These are phyloP conservation scores for Globisporangium paddicum DNA, from an alignment of 352 stramenopile genomes.

Conservation along the genomic window DNA sequence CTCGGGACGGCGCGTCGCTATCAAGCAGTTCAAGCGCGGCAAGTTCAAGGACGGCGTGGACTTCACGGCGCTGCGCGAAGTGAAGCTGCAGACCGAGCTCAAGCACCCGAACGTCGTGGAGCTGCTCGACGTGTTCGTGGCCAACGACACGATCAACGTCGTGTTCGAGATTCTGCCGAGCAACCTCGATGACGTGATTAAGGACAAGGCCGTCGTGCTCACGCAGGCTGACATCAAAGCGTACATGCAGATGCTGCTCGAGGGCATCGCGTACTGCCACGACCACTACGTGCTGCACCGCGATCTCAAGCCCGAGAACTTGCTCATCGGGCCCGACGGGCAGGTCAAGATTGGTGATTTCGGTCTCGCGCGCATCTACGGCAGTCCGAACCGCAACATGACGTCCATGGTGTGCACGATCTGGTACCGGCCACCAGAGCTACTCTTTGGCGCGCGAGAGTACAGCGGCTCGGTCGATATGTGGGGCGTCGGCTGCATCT, in stretches of 20 bases:
- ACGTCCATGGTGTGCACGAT: conserved; percentile 88
- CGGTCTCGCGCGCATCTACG: conserved; percentile 80
- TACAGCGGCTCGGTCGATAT: conserved; percentile 87
- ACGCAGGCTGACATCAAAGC: conserved; percentile 82
- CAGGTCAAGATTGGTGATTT: conserved; percentile 88
- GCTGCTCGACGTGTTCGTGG: conserved; percentile 84
- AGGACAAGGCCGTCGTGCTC: conserved; percentile 84
- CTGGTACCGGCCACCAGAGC: conserved; percentile 85
- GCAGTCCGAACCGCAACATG: conserved; percentile 84
- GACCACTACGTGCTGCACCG: conserved; percentile 80
- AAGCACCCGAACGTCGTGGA: conserved; percentile 84
- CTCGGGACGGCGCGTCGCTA: conserved; percentile 63
- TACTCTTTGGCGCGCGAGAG: conserved; percentile 80
- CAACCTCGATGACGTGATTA: conserved; percentile 87
- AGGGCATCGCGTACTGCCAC: conserved; percentile 76
- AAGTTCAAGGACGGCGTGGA: conserved; percentile 89
- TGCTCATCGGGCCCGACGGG: conserved; percentile 75
- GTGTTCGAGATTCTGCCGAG: conserved; percentile 87
- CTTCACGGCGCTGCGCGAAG: conserved; percentile 86
- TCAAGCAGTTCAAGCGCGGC: conserved; percentile 88
- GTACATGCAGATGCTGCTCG: conserved; percentile 87
- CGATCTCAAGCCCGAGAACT: conserved; percentile 87
- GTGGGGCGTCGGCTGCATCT: conserved; percentile 87
- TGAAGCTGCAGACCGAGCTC: conserved; percentile 86
- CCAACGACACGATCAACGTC: conserved; percentile 88